Conservation (phyloP, 2,329 filamentous ascomycete genomes). For the Apiospora koreana region DNA sequence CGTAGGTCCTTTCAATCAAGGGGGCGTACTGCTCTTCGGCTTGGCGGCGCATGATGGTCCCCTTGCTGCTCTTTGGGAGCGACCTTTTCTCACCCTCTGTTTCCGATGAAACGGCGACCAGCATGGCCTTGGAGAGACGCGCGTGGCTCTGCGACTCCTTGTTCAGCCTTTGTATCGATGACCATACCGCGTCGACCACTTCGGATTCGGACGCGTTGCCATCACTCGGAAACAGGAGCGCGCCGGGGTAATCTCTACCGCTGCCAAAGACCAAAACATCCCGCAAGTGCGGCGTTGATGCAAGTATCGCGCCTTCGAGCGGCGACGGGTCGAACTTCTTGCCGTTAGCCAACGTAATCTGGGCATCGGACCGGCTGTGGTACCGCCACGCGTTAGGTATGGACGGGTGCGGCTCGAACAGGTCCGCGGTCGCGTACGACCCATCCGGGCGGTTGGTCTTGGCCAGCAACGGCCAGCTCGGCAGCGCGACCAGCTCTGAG, state of each 20-base stretch:
- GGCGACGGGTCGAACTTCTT: constrained; percentile 70
- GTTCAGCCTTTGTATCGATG: constrained; percentile 49
- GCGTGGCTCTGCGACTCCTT: constrained; percentile 49
- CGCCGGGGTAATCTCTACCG: constrained; percentile 56
- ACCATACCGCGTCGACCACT: constrained; percentile 43
- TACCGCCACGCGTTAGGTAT: constrained; percentile 62
- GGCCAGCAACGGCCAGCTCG: constrained; percentile 59
- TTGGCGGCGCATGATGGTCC: constrained; percentile 53
- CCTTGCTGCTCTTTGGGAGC: constrained; percentile 64
- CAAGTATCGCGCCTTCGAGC: constrained; percentile 56
- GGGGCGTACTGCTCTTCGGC: constrained; percentile 51
- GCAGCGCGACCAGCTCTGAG: constrained; percentile 56
- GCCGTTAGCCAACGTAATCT: constrained; percentile 63
- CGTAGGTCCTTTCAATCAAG: constrained; percentile 49
- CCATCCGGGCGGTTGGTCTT: constrained; percentile 60
- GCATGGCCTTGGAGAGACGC: constrained; percentile 49
- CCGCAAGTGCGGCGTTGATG: constrained; percentile 40
- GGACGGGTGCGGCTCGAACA: constrained; percentile 57
- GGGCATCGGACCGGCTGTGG: constrained; percentile 61
- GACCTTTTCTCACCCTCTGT: constrained; percentile 20
- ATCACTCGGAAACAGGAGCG: constrained; percentile 50
- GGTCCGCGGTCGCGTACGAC: constrained; percentile 63
- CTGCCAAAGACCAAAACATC: constrained; percentile 65
- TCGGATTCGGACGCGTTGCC: constrained; percentile 32
- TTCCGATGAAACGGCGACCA: constrained; percentile 44